Conservation (phyloP, 2,329 filamentous ascomycete species). For the Colletotrichum lupini region DNA sequence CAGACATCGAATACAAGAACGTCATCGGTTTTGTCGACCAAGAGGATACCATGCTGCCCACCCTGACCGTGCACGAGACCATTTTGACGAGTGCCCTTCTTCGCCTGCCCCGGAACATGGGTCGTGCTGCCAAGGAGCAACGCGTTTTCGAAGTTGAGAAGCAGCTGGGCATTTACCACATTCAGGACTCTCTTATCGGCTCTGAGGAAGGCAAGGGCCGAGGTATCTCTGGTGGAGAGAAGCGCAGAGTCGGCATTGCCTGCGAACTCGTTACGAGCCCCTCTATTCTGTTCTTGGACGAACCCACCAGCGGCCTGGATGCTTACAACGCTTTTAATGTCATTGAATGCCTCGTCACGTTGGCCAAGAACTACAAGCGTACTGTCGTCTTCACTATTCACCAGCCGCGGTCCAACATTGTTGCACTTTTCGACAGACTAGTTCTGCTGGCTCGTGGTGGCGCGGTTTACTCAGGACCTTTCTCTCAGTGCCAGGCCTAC, state of each 20-base stretch:
- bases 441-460: slow-evolving; percentile 89
- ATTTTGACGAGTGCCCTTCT: slow-evolving; percentile 94
- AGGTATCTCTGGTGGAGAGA: slow-evolving; percentile 97
- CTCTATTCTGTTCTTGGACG: slow-evolving; percentile 95
- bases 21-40: slow-evolving; percentile 98
- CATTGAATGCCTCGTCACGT: slow-evolving; percentile 91
- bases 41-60: slow-evolving; percentile 96
- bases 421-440: slow-evolving; percentile 95
- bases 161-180: slow-evolving; percentile 93
- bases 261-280: slow-evolving; percentile 98
- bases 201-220: slow-evolving; percentile 95
- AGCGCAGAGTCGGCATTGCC: slow-evolving; percentile 94
- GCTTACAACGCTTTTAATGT: slow-evolving; percentile 99
- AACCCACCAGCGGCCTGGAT: slow-evolving; percentile 95
- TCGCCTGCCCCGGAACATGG: slow-evolving; percentile 93
- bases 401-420: slow-evolving; percentile 97
- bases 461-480: slow-evolving; percentile 93
- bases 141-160: slow-evolving; percentile 93
- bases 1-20: slow-evolving; percentile 85
- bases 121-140: slow-evolving; percentile 86
- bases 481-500: slow-evolving; percentile 87
- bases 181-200: slow-evolving; percentile 93
- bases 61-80: slow-evolving; percentile 96
- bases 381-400: slow-evolving; percentile 99
- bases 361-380: slow-evolving; percentile 96